These are phyloP conservation scores for Dendrobium chrysotoxum DNA, from an alignment of 106 monocot species.

Conservation along the genomic window DNA sequence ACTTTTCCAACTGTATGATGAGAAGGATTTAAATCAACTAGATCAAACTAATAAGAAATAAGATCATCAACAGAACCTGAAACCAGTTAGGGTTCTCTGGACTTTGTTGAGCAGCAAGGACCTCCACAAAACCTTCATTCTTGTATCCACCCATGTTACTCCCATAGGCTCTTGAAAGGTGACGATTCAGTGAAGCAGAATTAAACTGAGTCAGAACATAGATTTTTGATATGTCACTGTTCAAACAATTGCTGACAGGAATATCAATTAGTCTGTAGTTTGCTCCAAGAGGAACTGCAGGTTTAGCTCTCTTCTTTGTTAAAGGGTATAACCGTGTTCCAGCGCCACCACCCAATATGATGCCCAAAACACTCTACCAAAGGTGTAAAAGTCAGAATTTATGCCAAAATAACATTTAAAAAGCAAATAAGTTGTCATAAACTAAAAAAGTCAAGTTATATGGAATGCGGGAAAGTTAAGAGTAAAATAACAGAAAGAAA, in stretches of 20 bases:
- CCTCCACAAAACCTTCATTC: slow-evolving; percentile 97
- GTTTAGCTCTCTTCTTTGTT: slow-evolving; percentile 97
- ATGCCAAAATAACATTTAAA: neutral
- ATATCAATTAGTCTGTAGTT: slow-evolving; percentile 97
- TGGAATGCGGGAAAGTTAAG: neutral
- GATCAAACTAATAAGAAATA: neutral
- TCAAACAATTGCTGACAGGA: slow-evolving; percentile 97
- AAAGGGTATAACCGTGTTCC: slow-evolving; percentile 89
- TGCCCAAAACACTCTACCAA: slow-evolving; percentile 89
- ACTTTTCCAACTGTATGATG: neutral
- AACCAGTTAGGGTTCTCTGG: slow-evolving; percentile 99
- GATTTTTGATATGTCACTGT: slow-evolving; percentile 91
- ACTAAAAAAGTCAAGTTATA: neutral
- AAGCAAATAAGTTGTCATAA: neutral
- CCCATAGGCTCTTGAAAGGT: slow-evolving; percentile 88
- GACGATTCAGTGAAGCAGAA: slow-evolving; percentile 95
- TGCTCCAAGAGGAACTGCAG: slow-evolving; percentile 91
- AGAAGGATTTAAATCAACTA: neutral
- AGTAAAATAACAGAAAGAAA: neutral
- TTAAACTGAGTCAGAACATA: slow-evolving; percentile 98
- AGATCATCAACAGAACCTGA: slow-evolving; percentile 44
- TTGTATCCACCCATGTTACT: slow-evolving; percentile 90
- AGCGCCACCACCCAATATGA: slow-evolving; percentile 95
- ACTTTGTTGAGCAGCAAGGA: slow-evolving; percentile 97
- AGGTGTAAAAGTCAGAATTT: neutral